Conservation (phyloP, 2,329 filamentous ascomycete genomes). For the Colletotrichum sublineola region DNA sequence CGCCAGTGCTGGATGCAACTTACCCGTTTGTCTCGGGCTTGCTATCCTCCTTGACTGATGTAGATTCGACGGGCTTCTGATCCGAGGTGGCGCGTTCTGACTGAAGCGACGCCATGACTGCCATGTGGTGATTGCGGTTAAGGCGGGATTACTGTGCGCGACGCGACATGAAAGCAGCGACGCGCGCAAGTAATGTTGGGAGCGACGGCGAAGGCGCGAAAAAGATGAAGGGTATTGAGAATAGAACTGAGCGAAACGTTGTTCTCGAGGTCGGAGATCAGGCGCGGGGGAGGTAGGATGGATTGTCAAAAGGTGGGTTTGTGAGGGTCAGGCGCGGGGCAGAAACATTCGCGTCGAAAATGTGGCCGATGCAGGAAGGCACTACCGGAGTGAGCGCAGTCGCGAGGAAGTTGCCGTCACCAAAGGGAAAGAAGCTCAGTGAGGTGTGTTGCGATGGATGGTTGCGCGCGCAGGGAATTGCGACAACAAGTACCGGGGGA, state of each 20-base stretch:
- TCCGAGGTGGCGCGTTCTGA: slow-evolving; percentile 58
- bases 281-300: too few relatives aligned
- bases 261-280: neutral
- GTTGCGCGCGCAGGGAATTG: slow-evolving; percentile 15
- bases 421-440: slow-evolving; percentile 7
- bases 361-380: neutral
- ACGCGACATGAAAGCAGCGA: slow-evolving; percentile 54
- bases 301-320: neutral
- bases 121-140: slow-evolving; percentile 56
- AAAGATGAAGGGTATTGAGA: neutral
- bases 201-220: neutral
- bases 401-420: slow-evolving; percentile 20
- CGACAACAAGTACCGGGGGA: slow-evolving; percentile 2
- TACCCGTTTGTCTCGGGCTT: slow-evolving; percentile 56
- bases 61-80: slow-evolving; percentile 59
- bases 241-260: neutral
- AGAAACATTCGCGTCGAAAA: neutral
- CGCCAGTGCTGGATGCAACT: slow-evolving; percentile 44
- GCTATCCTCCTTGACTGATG: slow-evolving; percentile 49
- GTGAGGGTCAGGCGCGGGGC: neutral
- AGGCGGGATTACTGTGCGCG: slow-evolving; percentile 47
- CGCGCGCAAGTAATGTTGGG: slow-evolving; percentile 12
- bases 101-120: slow-evolving; percentile 66
- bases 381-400: slow-evolving; percentile 9
- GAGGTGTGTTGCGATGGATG: slow-evolving; percentile 21